These are phyloP conservation scores for Nigrospora osmanthi DNA, from an alignment of 2,329 filamentous ascomycete genomes.

Conservation along the genomic window DNA sequence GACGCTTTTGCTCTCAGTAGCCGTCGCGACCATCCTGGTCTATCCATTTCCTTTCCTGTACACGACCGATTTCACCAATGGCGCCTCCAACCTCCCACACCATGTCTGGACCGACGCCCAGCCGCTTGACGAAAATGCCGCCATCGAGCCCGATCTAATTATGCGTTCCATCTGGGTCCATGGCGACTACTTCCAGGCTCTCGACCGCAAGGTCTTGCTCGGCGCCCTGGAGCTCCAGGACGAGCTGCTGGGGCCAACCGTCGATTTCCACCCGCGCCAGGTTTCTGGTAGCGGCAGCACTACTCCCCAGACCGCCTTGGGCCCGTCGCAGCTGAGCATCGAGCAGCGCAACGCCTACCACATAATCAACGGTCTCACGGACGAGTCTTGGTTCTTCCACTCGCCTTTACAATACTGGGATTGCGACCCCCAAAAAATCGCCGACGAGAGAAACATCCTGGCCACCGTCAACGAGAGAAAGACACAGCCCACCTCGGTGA, in stretches of 20 bases:
- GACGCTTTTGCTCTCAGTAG: conserved; percentile 67
- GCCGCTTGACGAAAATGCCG: conserved; percentile 44
- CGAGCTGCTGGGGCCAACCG: conserved; percentile 54
- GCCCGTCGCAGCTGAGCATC: conserved; percentile 26
- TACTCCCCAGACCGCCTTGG: conserved; percentile 19
- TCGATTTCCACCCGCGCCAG: conserved; percentile 43
- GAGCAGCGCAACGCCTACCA: conserved; percentile 47
- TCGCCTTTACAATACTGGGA: conserved; percentile 80
- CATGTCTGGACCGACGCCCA: conserved; percentile 76
- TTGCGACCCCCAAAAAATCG: conserved; percentile 51
- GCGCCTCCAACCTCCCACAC: conserved; percentile 63
- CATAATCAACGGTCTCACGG: conserved; percentile 50
- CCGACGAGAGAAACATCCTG: conserved; percentile 55
- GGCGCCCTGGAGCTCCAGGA: conserved; percentile 65
- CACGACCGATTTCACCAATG: conserved; percentile 62
- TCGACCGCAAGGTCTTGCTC: conserved; percentile 57
- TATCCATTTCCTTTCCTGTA: conserved; percentile 73
- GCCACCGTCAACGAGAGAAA: conserved; percentile 61
- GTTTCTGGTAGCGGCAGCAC: conserved; percentile 16
- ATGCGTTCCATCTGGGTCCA: conserved; percentile 80
- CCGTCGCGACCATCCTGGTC: conserved; percentile 60
- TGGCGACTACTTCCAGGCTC: conserved; percentile 70
- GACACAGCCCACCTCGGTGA: conserved; percentile 56
- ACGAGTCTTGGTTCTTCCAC: conserved; percentile 69
- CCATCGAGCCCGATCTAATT: conserved; percentile 58